Percentiles rank a stretch among this genome's conserved stretches.
Evolutionary conservation across 2,329 filamentous ascomycete genomes (phyloP).

Genomic region (Phaeosphaeriaceae sp.): DNA sequence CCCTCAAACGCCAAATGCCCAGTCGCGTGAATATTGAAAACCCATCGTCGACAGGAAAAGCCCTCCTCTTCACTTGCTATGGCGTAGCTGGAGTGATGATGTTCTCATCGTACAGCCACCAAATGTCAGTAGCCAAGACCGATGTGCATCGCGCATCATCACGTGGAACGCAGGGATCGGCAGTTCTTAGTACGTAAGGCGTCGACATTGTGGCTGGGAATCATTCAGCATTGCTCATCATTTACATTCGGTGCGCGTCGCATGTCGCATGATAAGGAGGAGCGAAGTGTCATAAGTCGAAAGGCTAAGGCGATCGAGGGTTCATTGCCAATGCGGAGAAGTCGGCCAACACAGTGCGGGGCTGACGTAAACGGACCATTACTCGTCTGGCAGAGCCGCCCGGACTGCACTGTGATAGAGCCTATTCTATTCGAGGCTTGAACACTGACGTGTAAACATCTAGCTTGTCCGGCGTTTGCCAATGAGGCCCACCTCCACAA

Average conservation of each 20-base stretch:
- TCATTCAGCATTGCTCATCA: not conserved
- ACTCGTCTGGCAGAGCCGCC: not conserved
- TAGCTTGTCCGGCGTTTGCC: conserved; percentile 2
- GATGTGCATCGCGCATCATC: conserved; percentile 31
- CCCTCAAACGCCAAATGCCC: conserved; percentile 9
- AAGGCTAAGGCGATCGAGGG: conserved; percentile 1
- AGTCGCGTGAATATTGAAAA: conserved; percentile 18
- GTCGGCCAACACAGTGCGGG: conserved; percentile 7
- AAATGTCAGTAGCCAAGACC: conserved; percentile 23
- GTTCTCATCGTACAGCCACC: conserved; percentile 24
- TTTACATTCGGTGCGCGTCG: not conserved
- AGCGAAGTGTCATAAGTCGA: not conserved
- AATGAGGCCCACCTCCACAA: conserved; percentile 17
- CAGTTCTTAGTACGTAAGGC: conserved; percentile 5
- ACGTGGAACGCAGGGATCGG: conserved; percentile 30
- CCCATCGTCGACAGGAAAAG: conserved; percentile 5
- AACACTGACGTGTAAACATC: conserved; percentile 18
- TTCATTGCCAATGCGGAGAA: conserved; percentile 1
- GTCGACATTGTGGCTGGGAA: not conserved
- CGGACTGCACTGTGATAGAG: conserved; percentile 4
- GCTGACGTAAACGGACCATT: conserved; percentile 9
- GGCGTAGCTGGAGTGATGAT: conserved; percentile 9
- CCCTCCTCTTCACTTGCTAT: conserved; percentile 8
- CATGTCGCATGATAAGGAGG: not conserved
- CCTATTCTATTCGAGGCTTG: conserved; percentile 8